Percentiles rank a stretch among this genome's conserved stretches.
Evolutionary conservation across 2,329 filamentous ascomycete genomes (phyloP).

Genomic region (Sarocladium strictum): DNA sequence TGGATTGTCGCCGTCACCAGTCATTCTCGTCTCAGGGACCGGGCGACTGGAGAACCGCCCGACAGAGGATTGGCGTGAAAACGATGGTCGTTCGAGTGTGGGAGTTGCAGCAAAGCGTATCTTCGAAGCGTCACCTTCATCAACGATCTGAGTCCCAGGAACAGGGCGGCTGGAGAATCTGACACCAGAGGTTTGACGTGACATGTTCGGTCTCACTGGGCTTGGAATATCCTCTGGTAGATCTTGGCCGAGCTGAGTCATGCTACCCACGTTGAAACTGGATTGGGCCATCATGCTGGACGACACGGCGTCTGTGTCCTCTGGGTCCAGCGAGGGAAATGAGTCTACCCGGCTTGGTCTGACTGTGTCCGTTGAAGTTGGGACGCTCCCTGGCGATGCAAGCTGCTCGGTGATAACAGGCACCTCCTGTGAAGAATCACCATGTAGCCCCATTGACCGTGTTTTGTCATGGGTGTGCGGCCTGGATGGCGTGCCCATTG

Average conservation of each 20-base stretch:
- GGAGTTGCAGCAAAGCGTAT: slow-evolving; percentile 62
- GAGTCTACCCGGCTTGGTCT: neutral
- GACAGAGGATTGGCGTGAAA: slow-evolving; percentile 40
- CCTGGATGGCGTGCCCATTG: neutral
- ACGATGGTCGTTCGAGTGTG: slow-evolving; percentile 27
- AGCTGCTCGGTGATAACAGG: neutral
- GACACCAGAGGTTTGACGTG: slow-evolving; percentile 46
- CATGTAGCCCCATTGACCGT: neutral
- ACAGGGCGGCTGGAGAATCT: slow-evolving; percentile 70
- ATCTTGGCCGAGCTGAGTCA: neutral
- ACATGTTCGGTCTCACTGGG: slow-evolving; percentile 37
- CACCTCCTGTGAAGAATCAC: neutral
- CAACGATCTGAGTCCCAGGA: slow-evolving; percentile 61
- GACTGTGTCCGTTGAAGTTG: neutral
- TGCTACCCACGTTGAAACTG: neutral
- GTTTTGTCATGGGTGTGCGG: neutral
- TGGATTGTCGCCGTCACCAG: slow-evolving; percentile 45
- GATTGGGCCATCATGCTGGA: neutral
- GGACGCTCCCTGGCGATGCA: neutral
- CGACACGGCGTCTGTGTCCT: neutral
- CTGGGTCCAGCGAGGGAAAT: neutral
- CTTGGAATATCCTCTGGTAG: neutral
- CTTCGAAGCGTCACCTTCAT: slow-evolving; percentile 50
- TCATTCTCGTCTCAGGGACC: slow-evolving; percentile 53
- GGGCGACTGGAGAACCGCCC: slow-evolving; percentile 58